Percentiles rank a stretch among this genome's conserved stretches.
These are phyloP conservation scores for Fraxinus anomala DNA, from an alignment of 257 asterid species.

Conservation along the genomic window DNA sequence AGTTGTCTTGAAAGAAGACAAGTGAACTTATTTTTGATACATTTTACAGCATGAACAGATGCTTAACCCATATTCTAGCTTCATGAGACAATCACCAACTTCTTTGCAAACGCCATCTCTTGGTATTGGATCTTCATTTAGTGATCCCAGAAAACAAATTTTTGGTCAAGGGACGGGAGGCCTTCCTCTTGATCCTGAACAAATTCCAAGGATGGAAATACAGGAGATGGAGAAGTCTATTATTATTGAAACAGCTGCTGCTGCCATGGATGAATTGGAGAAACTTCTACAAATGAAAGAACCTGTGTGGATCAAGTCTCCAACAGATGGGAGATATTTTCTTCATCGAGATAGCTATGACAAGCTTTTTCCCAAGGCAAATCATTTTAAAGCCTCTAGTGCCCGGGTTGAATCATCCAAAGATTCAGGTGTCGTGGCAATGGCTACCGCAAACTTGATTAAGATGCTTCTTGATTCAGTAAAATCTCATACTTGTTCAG, in stretches of 20 bases:
- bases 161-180: slow-evolving; percentile 28
- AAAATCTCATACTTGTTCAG: slow-evolving; percentile 1
- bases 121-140: slow-evolving; percentile 23
- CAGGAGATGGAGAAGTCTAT: slow-evolving; percentile 38
- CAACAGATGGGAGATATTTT: slow-evolving; percentile 40
- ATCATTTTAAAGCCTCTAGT: slow-evolving; percentile 34
- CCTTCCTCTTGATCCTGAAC: slow-evolving; percentile 23
- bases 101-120: slow-evolving; percentile 11
- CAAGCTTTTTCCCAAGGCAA: slow-evolving; percentile 46
- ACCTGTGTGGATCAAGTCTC: slow-evolving; percentile 58
- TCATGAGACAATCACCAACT: slow-evolving; percentile 34
- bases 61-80: slow-evolving; percentile 34
- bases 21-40: background rate
- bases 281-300: slow-evolving; percentile 55
- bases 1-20: background rate
- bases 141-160: slow-evolving; percentile 21
- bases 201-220: slow-evolving; percentile 16
- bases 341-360: slow-evolving; percentile 57
- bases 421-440: slow-evolving; percentile 56
- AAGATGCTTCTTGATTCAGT: slow-evolving; percentile 67
- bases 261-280: slow-evolving; percentile 57
- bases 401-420: slow-evolving; percentile 72
- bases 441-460: slow-evolving; percentile 47
- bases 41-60: slow-evolving; percentile 44
- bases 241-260: slow-evolving; percentile 39